Evolutionary conservation across 164 flowering plant species (phyloP).

Genomic region (Aristolochia fimbriata): DNA sequence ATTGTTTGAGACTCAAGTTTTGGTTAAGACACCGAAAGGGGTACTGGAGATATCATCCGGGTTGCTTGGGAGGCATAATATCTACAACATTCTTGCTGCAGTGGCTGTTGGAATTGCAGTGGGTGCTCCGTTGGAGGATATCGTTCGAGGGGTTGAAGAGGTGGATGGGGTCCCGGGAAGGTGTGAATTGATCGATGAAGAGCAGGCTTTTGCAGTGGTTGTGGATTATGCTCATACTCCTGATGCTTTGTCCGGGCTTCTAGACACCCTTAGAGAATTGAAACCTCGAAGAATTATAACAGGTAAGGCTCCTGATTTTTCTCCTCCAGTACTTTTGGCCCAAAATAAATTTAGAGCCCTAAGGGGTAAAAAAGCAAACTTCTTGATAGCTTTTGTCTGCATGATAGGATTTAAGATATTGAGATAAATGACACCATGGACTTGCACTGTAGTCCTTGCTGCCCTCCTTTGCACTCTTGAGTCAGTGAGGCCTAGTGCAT

Average conservation of each 20-base stretch:
- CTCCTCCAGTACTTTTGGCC: neutral
- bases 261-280: constrained; percentile 81
- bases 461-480: no score
- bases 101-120: constrained; percentile 94
- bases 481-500: no score
- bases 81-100: constrained; percentile 86
- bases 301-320: constrained; percentile 30
- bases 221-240: constrained; percentile 92
- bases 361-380: no score
- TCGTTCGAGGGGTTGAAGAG: constrained; percentile 96
- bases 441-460: no score
- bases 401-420: no score
- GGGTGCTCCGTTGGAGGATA: constrained; percentile 87
- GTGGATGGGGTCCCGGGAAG: constrained; percentile 94
- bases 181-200: constrained; percentile 93
- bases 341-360: no score
- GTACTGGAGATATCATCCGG: constrained; percentile 95
- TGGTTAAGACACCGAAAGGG: constrained; percentile 88
- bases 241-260: constrained; percentile 74
- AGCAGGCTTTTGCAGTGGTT: constrained; percentile 85
- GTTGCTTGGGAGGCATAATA: constrained; percentile 82
- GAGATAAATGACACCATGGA: no score
- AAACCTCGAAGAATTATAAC: constrained; percentile 78
- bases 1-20: constrained; percentile 88
- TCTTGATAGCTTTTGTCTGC: no score